A percentile compares a stretch with the other conserved stretches of the same genome.
Conservation (phyloP, 2,329 filamentous ascomycete species). For the Aspergillus brasiliensis region DNA sequence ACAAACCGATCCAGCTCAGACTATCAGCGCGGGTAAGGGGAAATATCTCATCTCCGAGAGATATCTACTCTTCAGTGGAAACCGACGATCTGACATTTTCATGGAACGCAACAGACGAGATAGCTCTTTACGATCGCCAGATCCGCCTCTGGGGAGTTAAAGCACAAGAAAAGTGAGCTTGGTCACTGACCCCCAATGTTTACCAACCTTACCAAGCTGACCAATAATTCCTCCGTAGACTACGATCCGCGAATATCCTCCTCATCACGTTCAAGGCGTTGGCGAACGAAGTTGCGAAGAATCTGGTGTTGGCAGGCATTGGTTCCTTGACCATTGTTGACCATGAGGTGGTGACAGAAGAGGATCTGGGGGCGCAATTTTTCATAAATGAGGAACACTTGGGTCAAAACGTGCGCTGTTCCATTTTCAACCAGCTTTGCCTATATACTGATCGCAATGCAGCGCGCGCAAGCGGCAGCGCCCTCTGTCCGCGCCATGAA, state of each 20-base stretch:
- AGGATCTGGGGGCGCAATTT: conserved; percentile 81
- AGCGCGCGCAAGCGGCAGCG: conserved; percentile 78
- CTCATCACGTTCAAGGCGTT: conserved; percentile 86
- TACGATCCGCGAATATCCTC: conserved; percentile 85
- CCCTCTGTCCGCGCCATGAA: conserved; percentile 83
- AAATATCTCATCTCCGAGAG: not conserved
- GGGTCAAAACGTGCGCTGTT: conserved; percentile 66
- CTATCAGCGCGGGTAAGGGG: conserved; percentile 34
- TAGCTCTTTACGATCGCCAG: conserved; percentile 94
- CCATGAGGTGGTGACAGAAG: conserved; percentile 70
- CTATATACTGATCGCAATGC: conserved; percentile 12
- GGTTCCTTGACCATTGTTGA: conserved; percentile 88
- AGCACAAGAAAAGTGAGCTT: conserved; percentile 72
- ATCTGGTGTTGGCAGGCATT: conserved; percentile 90
- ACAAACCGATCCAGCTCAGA: conserved; percentile 9
- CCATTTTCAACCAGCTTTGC: not conserved
- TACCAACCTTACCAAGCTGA: not conserved
- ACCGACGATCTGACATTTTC: conserved; percentile 6
- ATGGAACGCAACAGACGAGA: conserved; percentile 68
- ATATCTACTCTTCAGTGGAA: not conserved
- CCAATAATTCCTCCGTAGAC: conserved; percentile 52
- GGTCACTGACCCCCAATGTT: not conserved
- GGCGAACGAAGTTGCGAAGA: conserved; percentile 94
- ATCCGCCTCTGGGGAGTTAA: conserved; percentile 97
- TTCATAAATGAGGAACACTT: conserved; percentile 73